Evolutionary conservation across 1,139 yeast genomes (phyloP), one percentile per base, ranked within the genome.

Genomic region (Geotrichum phurueaensis): DNA sequence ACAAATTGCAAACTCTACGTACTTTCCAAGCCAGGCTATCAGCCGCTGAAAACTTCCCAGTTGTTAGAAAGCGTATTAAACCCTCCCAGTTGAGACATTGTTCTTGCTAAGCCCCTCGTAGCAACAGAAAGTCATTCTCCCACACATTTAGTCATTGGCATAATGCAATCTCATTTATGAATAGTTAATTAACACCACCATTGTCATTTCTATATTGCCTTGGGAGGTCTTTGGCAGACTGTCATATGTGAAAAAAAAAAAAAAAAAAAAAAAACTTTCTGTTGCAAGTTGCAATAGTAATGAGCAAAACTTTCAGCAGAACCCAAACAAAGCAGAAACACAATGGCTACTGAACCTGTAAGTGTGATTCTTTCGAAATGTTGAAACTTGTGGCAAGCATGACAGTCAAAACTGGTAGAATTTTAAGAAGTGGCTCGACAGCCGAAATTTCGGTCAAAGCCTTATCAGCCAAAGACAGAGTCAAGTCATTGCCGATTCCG

Each of bases 401-500:
- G n/a, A 33, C n/a, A 33, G 39, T 33, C 39, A 33, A 15, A 36
- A 36, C 5, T 15, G 18, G 10, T 2, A 36, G 5, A 36, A 36
- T 6, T 15, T 1, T 12, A 36, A 13, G 18, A 13, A 10, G n/a
- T 5, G 43, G 43, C 18, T 36, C n/a, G 13, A 36, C 43, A 6
- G 18, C 43, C 43, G 43, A 10, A n/a, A 36, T 15, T n/a, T 36
- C 43, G 43, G 18, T 36, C 43, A 36, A n/a, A 36, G 43, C 10
- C 18, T 39, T 18, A 39, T 7, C n/a, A 18, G 20, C 47, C 20
- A 15, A n/a, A n/a, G 18, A 39, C n/a, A 15, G n/a, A 39, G 20
- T n/a, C 22, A 39, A 39, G 7, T 15, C 20, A 3, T 18, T 15
- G n/a, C 18, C n/a, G n/a, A 39, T 9, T n/a, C 71, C 27, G 66